Evolutionary conservation across 2,329 filamentous ascomycete genomes (phyloP), one percentile per base, ranked within the genome.

Genomic region (Geosmithia morbida): DNA sequence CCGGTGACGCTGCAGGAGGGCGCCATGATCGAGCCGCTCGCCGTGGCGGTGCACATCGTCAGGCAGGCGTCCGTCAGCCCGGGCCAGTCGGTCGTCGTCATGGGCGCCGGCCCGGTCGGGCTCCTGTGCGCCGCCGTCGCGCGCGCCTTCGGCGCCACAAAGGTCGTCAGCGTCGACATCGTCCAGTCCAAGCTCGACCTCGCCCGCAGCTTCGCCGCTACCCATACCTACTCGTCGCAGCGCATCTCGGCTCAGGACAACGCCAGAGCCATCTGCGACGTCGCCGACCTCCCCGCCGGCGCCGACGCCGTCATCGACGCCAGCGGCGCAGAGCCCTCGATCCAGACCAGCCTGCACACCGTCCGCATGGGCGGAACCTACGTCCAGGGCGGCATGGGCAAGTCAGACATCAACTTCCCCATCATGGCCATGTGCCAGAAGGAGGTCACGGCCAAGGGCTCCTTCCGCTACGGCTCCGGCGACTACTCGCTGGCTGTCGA

Each of bases 331-430:
- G 85, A 88, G 65, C 77, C 83, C 1, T 84, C 79, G 10, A 87
- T 90, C 56, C 85, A 89, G 66, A 74, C 83, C 0, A 77, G 75
- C 33, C 74, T 90, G 56, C 82, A 89, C 64, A 74, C 74, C 18
- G 75, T 88, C 22, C 75, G 81, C 52, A 71, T 71, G 44, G 86
- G 86, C 48, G 86, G 86, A 30, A 81, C 75, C 16, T 90, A 87
- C 57, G 82, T 94, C 8, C 87, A 94, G 67, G 87, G 81, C 50
- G 89, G 89, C 48, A 94, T 96, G 87, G 90, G 90, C 59, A 85
- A 83, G 61, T 65, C 79, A 40, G 86, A 95, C 58, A 89, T 96
- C 62, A 85, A 67, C 8, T 95, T 96, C 70, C 90, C 90, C 46
- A 94, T 97, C 61, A 85, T 90, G 77, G 83, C 85, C 5, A 72